Evolutionary conservation across 306 rosid species (phyloP).

Genomic region (Sindora glabra): DNA sequence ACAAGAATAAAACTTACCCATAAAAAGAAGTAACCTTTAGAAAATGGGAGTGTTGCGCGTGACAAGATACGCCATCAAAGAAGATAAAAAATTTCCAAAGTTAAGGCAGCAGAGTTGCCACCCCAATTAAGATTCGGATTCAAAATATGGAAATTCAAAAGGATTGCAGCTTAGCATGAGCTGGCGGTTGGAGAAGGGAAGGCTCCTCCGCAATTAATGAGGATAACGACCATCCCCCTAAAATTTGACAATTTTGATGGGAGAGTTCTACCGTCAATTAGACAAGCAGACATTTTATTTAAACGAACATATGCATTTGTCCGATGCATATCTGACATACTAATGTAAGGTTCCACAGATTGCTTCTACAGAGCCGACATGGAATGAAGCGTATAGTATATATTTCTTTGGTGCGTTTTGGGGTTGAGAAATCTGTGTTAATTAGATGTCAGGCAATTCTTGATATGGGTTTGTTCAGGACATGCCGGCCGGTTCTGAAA

Average conservation of each 20-base stretch:
- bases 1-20: no score
- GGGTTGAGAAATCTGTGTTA: not conserved
- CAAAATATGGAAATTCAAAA: not conserved
- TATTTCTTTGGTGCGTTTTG: not conserved
- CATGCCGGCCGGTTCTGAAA: conserved; percentile 4
- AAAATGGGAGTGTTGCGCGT: no score
- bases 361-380: conserved; percentile 32
- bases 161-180: not conserved
- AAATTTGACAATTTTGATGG: not conserved
- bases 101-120: conserved; percentile 2
- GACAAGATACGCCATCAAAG: no score
- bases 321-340: not conserved
- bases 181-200: not conserved
- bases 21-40: no score
- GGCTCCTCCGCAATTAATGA: conserved; percentile 6
- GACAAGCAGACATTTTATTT: conserved; percentile 5
- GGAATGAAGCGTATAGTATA: conserved; percentile 12
- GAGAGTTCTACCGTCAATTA: not conserved
- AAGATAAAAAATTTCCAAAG: not conserved
- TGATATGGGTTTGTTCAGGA: not conserved
- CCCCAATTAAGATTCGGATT: not conserved
- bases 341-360: conserved; percentile 5
- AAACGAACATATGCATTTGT: conserved; percentile 22
- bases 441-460: conserved; percentile 2
- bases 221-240: not conserved